Base-by-base conservation (phyloP, 306 rosid species). In the Fragaria vesca region DNA sequence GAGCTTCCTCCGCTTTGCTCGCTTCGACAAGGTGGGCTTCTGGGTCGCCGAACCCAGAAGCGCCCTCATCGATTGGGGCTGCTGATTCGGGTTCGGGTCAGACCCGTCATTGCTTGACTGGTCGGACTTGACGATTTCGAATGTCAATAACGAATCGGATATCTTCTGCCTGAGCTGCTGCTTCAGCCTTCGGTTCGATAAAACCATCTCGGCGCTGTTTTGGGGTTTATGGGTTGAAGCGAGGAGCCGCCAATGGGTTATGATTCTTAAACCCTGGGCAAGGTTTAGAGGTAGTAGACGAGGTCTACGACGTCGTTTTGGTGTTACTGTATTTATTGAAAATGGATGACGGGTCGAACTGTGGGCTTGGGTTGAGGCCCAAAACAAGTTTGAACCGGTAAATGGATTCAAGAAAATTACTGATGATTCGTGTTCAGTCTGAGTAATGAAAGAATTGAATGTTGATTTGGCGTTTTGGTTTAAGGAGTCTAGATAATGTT, bases 131-230 rank as follows among this genome's bases (percentile, higher is more conserved):
- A 82, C 79, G 69, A 72, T 66, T 38, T 66, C 61, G 8, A 88
- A 78, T 69, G 80, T 79, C 4, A 74, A 16, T 30, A 81, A 45
- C 5, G 86, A 74, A 42, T 83, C 82, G 77, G 86, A 20, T 38
- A 87, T 68, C 48, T 81, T 86, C 9, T 87, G 87, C 81, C 96
- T 85, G 26, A 92, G 88, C 84, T 82, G 90, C 71, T 82, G 88
- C 81, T 92, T 95, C 70, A 91, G 95, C 88, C 87, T 92, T 85
- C 85, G 88, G 84, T 95, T 95, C 4, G 97, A 95, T n/a, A 95
- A 83, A 85, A 95, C 98, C 98, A 95, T 95, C 4, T 57, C 13
- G 15, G 30, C 1, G 13, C 12, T n/a, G 4, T 40, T 20, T 60
- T 10, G 12, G 20, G 42, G 17, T 66, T 66, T 21, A 16, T 30